phyloP scores from a whole-genome alignment of 768 basidiomycete species.

The Cubamyces sp. region DNA sequence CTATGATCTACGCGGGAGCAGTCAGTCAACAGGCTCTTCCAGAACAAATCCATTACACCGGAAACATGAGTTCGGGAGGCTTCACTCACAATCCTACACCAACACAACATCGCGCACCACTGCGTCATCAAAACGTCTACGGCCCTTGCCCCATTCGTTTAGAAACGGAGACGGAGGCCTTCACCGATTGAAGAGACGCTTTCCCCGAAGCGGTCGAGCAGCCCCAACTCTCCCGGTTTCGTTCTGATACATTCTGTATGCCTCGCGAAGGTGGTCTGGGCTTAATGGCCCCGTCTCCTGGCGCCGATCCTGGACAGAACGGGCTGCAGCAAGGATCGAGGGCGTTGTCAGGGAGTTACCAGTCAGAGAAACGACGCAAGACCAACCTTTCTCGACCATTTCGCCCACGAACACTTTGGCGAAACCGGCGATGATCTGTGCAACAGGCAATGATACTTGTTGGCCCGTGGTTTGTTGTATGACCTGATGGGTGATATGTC shows the following conservation, averaged over 20 bases:
- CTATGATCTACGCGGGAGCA: neutral
- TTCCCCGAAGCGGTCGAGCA: constrained; percentile 68
- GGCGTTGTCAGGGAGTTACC: neutral
- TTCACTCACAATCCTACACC: neutral
- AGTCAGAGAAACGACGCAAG: constrained; percentile 15
- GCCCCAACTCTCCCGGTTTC: constrained; percentile 84
- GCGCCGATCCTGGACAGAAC: constrained; percentile 70
- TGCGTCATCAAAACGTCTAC: neutral
- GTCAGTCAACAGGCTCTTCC: neutral
- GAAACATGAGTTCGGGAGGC: no score
- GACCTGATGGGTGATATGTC: constrained; percentile 49
- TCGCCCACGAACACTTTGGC: constrained; percentile 93
- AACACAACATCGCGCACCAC: neutral
- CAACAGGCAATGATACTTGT: constrained; percentile 84
- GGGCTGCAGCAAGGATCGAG: constrained; percentile 51
- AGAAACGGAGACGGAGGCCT: neutral
- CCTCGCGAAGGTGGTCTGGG: constrained; percentile 89
- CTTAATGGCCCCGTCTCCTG: constrained; percentile 80
- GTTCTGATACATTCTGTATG: constrained; percentile 80
- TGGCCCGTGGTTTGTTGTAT: constrained; percentile 82
- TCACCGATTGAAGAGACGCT: constrained; percentile 74
- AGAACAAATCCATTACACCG: neutral
- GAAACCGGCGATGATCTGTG: constrained; percentile 89
- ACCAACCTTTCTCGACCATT: constrained; percentile 81
- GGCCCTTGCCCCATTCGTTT: no score